phyloP scores from a whole-genome alignment of 2,329 filamentous ascomycete genomes.

The Ustulina deusta region DNA sequence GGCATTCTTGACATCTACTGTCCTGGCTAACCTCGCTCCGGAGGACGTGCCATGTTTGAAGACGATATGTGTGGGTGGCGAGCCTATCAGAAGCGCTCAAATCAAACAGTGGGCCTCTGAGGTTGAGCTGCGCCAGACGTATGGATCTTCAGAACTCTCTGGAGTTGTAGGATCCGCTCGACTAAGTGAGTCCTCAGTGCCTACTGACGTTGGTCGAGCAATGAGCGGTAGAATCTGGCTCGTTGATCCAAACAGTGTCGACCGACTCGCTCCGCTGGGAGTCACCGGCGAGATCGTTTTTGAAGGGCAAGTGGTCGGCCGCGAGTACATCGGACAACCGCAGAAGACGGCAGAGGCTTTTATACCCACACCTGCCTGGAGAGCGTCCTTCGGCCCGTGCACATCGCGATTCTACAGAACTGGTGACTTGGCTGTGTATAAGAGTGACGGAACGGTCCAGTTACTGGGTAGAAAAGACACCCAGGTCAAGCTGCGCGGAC shows the following conservation, averaged over 20 bases:
- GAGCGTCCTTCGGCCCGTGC: not conserved
- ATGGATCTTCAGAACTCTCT: slow-evolving; percentile 13
- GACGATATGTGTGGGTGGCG: slow-evolving; percentile 1
- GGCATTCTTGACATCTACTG: slow-evolving; percentile 9
- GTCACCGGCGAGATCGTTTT: slow-evolving; percentile 3
- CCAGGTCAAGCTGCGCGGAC: not conserved
- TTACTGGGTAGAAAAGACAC: slow-evolving; percentile 5
- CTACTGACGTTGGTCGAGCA: slow-evolving; percentile 5
- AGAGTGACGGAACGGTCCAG: slow-evolving; percentile 1
- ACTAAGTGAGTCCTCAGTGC: slow-evolving; percentile 2
- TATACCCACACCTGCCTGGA: slow-evolving; percentile 3
- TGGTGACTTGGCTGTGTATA: slow-evolving; percentile 3
- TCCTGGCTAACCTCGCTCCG: not conserved
- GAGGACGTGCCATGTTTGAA: slow-evolving; percentile 2
- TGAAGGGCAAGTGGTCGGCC: slow-evolving; percentile 2
- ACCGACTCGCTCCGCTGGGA: not conserved
- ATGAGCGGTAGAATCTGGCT: slow-evolving; percentile 8
- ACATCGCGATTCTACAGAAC: slow-evolving; percentile 13
- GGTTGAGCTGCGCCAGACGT: slow-evolving; percentile 5
- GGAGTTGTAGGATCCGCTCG: not conserved
- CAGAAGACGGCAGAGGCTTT: slow-evolving; percentile 9
- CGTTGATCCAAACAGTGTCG: slow-evolving; percentile 4
- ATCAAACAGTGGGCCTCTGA: not conserved
- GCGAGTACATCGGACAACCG: slow-evolving; percentile 6
- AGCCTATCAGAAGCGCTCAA: slow-evolving; percentile 6